Base-by-base conservation (phyloP, 192 early-diverging fungal genomes). In the Entophlyctis luteolus region DNA sequence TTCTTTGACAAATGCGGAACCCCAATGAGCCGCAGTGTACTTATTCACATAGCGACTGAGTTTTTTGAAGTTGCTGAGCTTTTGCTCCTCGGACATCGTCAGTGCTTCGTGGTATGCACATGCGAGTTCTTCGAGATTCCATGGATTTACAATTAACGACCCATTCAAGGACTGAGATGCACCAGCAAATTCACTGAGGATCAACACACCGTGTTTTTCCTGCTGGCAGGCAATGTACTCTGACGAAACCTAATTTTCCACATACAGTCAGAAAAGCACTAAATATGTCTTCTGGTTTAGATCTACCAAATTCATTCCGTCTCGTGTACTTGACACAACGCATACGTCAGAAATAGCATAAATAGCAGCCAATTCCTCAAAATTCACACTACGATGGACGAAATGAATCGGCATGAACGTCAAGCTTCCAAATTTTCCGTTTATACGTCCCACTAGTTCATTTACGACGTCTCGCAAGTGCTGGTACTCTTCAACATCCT, bases 401-500 rank as follows among this genome's bases (percentile, higher is more conserved):
- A 95, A 99, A 72, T 98, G 95, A 62, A 99, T 99, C 12, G 98
- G 98, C 48, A 93, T 91, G 77, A 94, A 98, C 70, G 98, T 96
- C 34, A 97, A 86, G 0, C 94, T 98, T 14, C 82, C 93, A 68
- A 93, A 98, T 47, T 88, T 84, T 23, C 98, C 98, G 77, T 99
- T 99, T 71, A 99, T 98, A 23, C 93, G 84, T 18, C 96, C 96
- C 16, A 99, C 98, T 33, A 99, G 80, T 78, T 98, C 95, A 79
- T 98, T 96, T 62, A 99, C 96, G 52, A 88, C 90, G 20, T 85
- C 81, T 20, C 93, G 88, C 50, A 99, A 80, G 60, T 94, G 89
- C 73, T 94, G 90, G 75, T 99, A 99, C 82, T 99, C 98, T 60
- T 98, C 95, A n/a, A 99, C 98, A 79, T 98, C 98, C 70, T 94